These are phyloP conservation scores for Meira nashicola DNA, from an alignment of 1,284 basidiomycete genomes.

Conservation along the genomic window DNA sequence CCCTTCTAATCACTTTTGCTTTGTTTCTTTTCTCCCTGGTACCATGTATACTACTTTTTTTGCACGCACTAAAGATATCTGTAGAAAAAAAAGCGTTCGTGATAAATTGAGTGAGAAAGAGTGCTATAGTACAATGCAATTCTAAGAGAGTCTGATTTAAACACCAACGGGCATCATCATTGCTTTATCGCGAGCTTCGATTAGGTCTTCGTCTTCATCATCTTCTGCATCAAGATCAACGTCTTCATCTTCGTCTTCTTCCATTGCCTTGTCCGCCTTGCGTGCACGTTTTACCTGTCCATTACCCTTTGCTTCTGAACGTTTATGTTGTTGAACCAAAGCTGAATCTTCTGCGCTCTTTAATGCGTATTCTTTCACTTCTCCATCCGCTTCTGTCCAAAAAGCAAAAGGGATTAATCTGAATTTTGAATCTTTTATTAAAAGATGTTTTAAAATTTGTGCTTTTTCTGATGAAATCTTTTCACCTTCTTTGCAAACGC, in stretches of 20 bases:
- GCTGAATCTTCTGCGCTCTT: constrained; percentile 24
- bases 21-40: neutral
- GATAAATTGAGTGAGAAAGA: neutral
- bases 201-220: constrained; percentile 23
- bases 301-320: constrained; percentile 3
- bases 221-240: constrained; percentile 28
- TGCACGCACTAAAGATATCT: neutral
- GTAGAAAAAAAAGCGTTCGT: too few species aligned
- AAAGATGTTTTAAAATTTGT: constrained; percentile 50
- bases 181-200: constrained; percentile 29
- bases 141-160: neutral
- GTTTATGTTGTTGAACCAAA: constrained; percentile 19
- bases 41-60: neutral
- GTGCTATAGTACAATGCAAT: neutral
- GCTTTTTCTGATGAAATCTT: constrained; percentile 65
- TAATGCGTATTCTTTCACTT: constrained; percentile 10
- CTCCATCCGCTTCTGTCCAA: constrained; percentile 39
- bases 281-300: constrained; percentile 1
- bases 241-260: constrained; percentile 19
- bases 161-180: constrained; percentile 45
- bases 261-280: constrained; percentile 10
- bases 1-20: neutral
- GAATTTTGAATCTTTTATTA: constrained; percentile 48
- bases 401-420: constrained; percentile 47
- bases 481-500: constrained; percentile 78